These are phyloP conservation scores for Sporothrix inflata DNA, from an alignment of 2,329 filamentous ascomycete species.

Conservation along the genomic window DNA sequence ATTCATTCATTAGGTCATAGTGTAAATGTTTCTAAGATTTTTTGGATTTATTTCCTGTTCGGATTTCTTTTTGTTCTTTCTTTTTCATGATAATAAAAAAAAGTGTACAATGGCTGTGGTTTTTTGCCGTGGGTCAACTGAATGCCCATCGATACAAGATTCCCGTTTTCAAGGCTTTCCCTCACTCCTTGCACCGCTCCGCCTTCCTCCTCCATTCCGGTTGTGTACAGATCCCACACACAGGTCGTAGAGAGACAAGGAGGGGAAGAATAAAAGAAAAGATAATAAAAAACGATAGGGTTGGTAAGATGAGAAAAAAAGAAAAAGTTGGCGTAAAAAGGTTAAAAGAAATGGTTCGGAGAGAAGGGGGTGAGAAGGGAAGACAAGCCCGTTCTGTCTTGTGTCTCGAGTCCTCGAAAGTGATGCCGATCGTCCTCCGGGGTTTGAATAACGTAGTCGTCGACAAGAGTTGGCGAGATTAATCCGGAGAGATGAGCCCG, in stretches of 20 bases:
- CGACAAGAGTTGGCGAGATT: conserved; percentile 5
- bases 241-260: neutral
- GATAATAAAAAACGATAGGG: neutral
- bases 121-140: neutral
- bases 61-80: neutral
- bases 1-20: conserved; percentile 4
- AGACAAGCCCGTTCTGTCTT: neutral
- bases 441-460: neutral
- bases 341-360: neutral
- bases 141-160: conserved; percentile 4
- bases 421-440: neutral
- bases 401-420: neutral
- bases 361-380: neutral
- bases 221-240: neutral
- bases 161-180: neutral
- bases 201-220: neutral
- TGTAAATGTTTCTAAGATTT: neutral
- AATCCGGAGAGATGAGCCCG: neutral
- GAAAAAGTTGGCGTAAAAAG: neutral
- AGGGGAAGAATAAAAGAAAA: neutral
- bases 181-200: neutral
- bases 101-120: neutral
- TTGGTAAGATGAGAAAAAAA: conserved; percentile 2
- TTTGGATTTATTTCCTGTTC: neutral
- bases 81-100: neutral